Base-by-base conservation (phyloP, 169 alveolate genomes). In the Plasmodium billcollinsi region DNA sequence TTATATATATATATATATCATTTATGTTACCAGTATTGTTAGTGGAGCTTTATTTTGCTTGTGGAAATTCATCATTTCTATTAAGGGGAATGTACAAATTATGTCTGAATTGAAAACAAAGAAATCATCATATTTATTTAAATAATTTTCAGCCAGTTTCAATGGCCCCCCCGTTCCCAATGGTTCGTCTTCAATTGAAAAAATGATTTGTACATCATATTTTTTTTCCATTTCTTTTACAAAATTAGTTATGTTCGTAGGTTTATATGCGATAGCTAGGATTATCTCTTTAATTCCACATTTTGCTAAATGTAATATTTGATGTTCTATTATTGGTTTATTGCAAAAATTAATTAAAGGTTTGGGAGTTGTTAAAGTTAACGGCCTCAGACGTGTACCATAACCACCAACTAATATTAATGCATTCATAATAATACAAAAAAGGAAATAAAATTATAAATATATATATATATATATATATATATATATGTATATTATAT, bases 321-420 rank as follows among this genome's bases (percentile, higher is more conserved):
- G 98, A 73, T 96, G 95, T 83, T 97, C 98, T 15, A 97, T 92
- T 47, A 98, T 97, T 3, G 99, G 99, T 56, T 95, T 94, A 92
- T 99, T 98, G 61, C 99, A 98, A 93, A 99, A 98, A 74, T 97
- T 98, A 54, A 99, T 96, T 50, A 98, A 76, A 0, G 99, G 99
- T 91, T 99, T 99, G 3, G 99, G 99, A 18, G 96, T 97, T 21
- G 98, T 92, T 54, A 99, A 95, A 52, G 99, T 98, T 67, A 99
- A 95, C 29, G 99, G 99, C 71, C 99, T 95, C 50, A 99, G 97
- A 73, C 99, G 95, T 26, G 99, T 98, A 39, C 99, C 99, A 92
- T 95, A 98, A 39, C 99, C 99, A 15, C 99, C 99, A 20, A 98
- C 99, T 52, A 99, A 94, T 58, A 99, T 97, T 26, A 98, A 93